Base-by-base conservation (phyloP, 805 yeast genomes). In the Nakazawaea anatomiae region DNA sequence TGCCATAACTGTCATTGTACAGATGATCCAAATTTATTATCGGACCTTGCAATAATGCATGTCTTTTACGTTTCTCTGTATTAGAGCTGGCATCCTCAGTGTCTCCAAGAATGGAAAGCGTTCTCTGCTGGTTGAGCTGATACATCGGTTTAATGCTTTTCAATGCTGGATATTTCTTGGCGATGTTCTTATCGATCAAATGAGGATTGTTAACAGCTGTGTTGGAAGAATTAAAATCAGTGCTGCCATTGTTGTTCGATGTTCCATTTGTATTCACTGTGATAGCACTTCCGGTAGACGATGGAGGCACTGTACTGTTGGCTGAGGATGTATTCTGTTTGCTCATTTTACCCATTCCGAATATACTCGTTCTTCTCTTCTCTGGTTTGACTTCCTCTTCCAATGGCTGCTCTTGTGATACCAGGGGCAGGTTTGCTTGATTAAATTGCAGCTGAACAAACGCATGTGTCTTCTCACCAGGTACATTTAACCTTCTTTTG, bases 31-130 rank as follows among this genome's bases (percentile, higher is more conserved):
- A 64, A 62, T 91, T 90, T 46, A 91, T 62, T 5, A 94, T 81
- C 0, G 97, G 97, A 0, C 97, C 97, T 45, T 76, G 78, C 14
- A 83, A 68, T 36, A 90, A 67, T 0, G 97, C 96, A 10, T 83
- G 80, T 47, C 89, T 75, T 60, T 90, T 91, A 31, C 96, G 72
- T 53, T 78, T 83, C 61, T 91, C 97, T 3, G 82, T 75, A 1
- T 82, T 71, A 5, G 78, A 73, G 9, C 56, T 58, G 7, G 69
- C 62, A 52, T 69, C 75, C 27, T 72, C 73, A 4, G 70, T 67
- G 41, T 69, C 64, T 6, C 73, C 73, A 27, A 80, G 79, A 5
- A 78, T 70, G 0, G 78, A 71, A 9, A 79, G 63, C 46, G 74
- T 65, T 44, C 68, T 68, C 52, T 75, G 77, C 39, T 69, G 69